Percentiles rank a stretch among this genome's conserved stretches.
Conservation (phyloP, 768 basidiomycete species). For the Lyophyllum shimeji region DNA sequence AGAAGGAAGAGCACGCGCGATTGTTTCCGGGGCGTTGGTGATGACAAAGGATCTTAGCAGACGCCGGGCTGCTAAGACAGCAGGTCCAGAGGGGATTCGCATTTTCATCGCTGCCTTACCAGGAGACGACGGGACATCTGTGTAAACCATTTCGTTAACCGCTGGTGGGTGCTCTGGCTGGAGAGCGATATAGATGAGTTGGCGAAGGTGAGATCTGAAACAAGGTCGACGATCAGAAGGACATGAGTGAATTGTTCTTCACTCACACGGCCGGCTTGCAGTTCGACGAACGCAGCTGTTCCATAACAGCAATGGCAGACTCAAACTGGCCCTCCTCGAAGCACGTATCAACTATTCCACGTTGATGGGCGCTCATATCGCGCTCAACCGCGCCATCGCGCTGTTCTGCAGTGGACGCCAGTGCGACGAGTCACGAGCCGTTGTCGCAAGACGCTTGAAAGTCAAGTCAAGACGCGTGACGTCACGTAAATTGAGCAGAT, state of each 20-base stretch:
- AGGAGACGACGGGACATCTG: constrained; percentile 41
- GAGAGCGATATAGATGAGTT: constrained; percentile 69
- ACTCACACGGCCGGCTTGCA: constrained; percentile 61
- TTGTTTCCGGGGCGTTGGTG: constrained; percentile 54
- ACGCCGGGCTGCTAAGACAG: constrained; percentile 50
- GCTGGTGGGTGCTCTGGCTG: constrained; percentile 43
- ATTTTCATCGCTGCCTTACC: constrained; percentile 44
- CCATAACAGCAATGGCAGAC: constrained; percentile 59
- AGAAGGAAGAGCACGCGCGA: constrained; percentile 55
- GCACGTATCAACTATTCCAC: constrained; percentile 64
- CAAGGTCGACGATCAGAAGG: not conserved
- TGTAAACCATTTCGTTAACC: constrained; percentile 20
- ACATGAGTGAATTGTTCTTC: not conserved
- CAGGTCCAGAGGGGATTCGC: constrained; percentile 40
- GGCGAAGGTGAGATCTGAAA: constrained; percentile 59
- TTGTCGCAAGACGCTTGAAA: not conserved
- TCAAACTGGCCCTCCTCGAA: constrained; percentile 81
- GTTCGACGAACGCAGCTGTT: constrained; percentile 57
- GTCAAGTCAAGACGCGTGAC: not conserved
- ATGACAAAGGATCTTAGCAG: constrained; percentile 53
- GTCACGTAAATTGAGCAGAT: not conserved
- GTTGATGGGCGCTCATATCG: constrained; percentile 48
- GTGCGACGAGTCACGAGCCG: not conserved
- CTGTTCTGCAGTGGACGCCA: constrained; percentile 3
- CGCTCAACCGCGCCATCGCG: constrained; percentile 27